Conservation (phyloP, 306 rosid genomes). For the Cyclanthera cordifolia region DNA sequence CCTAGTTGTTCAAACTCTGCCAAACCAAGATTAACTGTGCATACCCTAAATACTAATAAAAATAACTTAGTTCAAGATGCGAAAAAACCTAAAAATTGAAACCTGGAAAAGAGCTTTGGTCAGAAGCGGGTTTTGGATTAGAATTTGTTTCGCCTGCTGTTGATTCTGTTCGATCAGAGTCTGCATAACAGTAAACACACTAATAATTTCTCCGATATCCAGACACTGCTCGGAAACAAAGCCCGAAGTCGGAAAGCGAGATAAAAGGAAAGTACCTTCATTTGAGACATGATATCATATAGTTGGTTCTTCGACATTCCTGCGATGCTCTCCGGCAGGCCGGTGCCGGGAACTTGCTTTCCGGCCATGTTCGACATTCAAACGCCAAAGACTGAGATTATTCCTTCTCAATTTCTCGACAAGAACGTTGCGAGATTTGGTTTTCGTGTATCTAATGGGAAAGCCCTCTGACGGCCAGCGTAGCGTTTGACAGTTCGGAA, state of each 20-base stretch:
- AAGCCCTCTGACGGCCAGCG: not conserved
- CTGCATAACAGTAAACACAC: constrained; percentile 23
- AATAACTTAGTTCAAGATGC: not conserved
- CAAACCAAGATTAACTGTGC: not conserved
- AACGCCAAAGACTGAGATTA: not conserved
- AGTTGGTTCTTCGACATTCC: constrained; percentile 96
- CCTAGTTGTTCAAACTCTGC: not conserved
- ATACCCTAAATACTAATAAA: not conserved
- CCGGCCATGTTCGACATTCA: constrained; percentile 51
- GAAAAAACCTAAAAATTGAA: constrained; percentile 11
- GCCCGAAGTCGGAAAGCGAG: not conserved
- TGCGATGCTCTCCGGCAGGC: constrained; percentile 52
- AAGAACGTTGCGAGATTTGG: not conserved
- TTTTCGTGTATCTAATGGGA: not conserved
- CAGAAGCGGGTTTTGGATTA: constrained; percentile 77
- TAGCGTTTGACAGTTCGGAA: not conserved
- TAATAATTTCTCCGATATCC: not conserved
- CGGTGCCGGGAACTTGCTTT: constrained; percentile 57
- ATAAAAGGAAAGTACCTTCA: constrained; percentile 42
- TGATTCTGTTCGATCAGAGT: constrained; percentile 78
- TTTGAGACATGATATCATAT: constrained; percentile 86
- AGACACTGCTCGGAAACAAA: not conserved
- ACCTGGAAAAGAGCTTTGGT: constrained; percentile 99
- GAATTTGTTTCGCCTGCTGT: constrained; percentile 83
- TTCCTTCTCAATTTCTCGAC: not conserved